A percentile compares a stretch with the other conserved stretches of the same genome.
Evolutionary conservation across 2,329 filamentous ascomycete species (phyloP).

Genomic region (Penicillium hesseltinei): DNA sequence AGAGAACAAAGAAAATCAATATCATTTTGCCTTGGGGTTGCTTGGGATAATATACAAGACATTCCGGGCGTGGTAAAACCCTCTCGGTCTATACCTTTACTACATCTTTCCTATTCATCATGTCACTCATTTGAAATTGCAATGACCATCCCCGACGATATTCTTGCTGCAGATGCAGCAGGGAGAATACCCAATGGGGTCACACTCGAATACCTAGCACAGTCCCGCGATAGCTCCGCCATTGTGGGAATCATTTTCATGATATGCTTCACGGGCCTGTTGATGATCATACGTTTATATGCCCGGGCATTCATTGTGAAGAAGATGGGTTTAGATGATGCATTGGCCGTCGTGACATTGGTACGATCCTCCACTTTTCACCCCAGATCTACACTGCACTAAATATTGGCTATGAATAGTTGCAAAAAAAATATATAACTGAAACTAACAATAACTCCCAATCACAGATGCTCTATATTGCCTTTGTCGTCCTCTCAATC

Average conservation of each 20-base stretch:
- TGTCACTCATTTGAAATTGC: conserved; percentile 8
- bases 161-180: conserved; percentile 27
- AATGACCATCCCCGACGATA: conserved; percentile 30
- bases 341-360: conserved; percentile 48
- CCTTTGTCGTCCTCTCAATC: conserved; percentile 46
- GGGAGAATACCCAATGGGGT: conserved; percentile 28
- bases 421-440: background rate
- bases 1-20: no score
- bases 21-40: no score
- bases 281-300: conserved; percentile 46
- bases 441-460: background rate
- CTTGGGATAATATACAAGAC: no score
- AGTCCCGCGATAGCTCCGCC: conserved; percentile 28
- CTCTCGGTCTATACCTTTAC: background rate
- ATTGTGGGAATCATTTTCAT: conserved; percentile 32
- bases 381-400: conserved; percentile 6
- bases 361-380: conserved; percentile 32
- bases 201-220: conserved; percentile 28
- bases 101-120: background rate
- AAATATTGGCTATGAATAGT: background rate
- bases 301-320: conserved; percentile 47
- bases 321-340: conserved; percentile 49
- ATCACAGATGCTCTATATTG: conserved; percentile 35
- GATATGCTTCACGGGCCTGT: conserved; percentile 29
- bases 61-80: background rate